Base-by-base conservation (phyloP, 352 stramenopile species). In the Hyaloperonospora brassicae region DNA sequence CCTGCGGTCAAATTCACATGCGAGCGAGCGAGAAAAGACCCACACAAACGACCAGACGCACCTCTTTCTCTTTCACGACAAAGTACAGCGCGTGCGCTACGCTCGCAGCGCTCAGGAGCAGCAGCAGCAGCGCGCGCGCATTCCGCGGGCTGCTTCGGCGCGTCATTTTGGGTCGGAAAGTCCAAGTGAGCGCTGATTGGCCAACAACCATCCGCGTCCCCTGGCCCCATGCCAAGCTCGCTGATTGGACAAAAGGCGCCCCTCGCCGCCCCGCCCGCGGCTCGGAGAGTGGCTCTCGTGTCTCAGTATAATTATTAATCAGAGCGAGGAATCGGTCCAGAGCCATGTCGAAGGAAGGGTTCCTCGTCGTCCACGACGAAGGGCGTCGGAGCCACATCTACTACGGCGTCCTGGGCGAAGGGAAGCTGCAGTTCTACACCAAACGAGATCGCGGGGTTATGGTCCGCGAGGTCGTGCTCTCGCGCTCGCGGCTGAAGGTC, bases 291-390 rank as follows among this genome's bases (percentile, higher is more conserved):
- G 27, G 3, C 27, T 3, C 3, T 31, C 7, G 27, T 31, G 27
- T 31, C 27, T 31, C 27, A 31, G 3, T 8, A 31, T 31, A 8
- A 7, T 8, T 31, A 31, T 31, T 31, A 31, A 8, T 31, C n/a
- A n/a, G n/a, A n/a, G n/a, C n/a, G n/a, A n/a, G n/a, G n/a, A n/a
- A n/a, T 31, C 7, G 3, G 3, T 31, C 7, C 3, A 7, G 3
- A 7, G 27, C 7, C 27, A 93, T 94, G 84, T 88, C 78, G 12
- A 89, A 89, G 68, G 79, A 94, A 69, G 84, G 79, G 5, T 94
- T 86, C 55, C 55, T 94, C 30, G 61, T 90, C 36, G 58, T 77
- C 27, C 84, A 94, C 50, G 84, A 91, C 39, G 72, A 82, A 31
- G 66, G 68, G 9, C 73, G 64, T 40, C 75, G 76, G 36, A 85